A percentile compares a stretch with the other conserved stretches of the same genome.
Conservation (phyloP, 768 basidiomycete genomes). For the Boletus rufocinnamomeus region DNA sequence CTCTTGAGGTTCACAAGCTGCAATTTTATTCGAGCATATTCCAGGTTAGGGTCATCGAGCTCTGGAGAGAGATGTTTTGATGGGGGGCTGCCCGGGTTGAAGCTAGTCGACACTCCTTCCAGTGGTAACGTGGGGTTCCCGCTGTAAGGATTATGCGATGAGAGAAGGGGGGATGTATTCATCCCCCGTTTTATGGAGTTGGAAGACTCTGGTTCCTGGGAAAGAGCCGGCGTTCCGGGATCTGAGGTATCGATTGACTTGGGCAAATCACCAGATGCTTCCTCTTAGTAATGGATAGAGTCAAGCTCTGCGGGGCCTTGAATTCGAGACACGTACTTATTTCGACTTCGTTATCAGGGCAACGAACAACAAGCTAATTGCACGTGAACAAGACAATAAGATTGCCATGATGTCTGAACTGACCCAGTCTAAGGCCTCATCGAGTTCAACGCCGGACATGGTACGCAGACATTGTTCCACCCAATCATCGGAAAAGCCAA, state of each 20-base stretch:
- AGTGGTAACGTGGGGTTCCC: neutral
- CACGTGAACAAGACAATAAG: conserved; percentile 9
- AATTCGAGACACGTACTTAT: conserved; percentile 28
- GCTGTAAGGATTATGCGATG: conserved; percentile 21
- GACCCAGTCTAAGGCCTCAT: conserved; percentile 93
- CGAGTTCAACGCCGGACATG: conserved; percentile 71
- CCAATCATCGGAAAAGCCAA: conserved; percentile 71
- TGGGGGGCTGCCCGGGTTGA: conserved; percentile 15
- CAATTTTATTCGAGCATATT: conserved; percentile 66
- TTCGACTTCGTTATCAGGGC: conserved; percentile 58
- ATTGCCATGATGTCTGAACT: conserved; percentile 22
- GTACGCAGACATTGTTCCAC: conserved; percentile 71
- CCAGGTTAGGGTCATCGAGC: conserved; percentile 55
- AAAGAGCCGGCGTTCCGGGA: conserved; percentile 3
- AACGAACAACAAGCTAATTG: conserved; percentile 63
- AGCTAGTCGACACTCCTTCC: conserved; percentile 9
- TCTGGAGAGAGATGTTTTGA: conserved; percentile 40
- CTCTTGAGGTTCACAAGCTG: conserved; percentile 50
- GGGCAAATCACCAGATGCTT: conserved; percentile 15
- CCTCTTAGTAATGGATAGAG: conserved; percentile 9
- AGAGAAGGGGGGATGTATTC: conserved; percentile 42
- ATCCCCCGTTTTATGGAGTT: conserved; percentile 38
- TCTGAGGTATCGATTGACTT: conserved; percentile 6
- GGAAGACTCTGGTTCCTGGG: conserved; percentile 6
- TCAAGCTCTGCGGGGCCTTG: conserved; percentile 1